A percentile compares a stretch with the other conserved stretches of the same genome.
Evolutionary conservation across 2,329 filamentous ascomycete species (phyloP).

Genomic region (Ceratocystis smalleyi): DNA sequence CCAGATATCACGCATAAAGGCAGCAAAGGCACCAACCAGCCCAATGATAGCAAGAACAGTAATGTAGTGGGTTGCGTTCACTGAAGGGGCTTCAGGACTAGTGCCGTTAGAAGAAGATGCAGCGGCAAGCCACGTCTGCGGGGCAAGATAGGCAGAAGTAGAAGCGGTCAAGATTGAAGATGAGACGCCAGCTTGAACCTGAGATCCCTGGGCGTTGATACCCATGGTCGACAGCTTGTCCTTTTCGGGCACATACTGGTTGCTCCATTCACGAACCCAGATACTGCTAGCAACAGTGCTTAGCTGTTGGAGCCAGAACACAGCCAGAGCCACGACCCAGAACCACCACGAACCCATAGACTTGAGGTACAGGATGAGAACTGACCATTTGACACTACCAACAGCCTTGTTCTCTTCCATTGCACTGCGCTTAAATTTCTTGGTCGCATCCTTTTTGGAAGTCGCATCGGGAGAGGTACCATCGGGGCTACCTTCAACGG

Average conservation of each 20-base stretch:
- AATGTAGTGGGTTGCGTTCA: constrained; percentile 75
- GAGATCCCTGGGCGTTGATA: not conserved
- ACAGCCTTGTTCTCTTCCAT: constrained; percentile 65
- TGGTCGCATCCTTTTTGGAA: constrained; percentile 33
- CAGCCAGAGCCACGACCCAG: constrained; percentile 60
- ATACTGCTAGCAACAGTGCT: constrained; percentile 76
- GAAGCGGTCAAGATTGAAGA: constrained; percentile 2
- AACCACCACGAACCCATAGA: constrained; percentile 98
- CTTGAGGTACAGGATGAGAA: constrained; percentile 69
- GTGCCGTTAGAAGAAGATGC: constrained; percentile 1
- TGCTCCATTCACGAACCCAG: constrained; percentile 93
- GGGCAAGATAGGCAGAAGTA: constrained; percentile 4
- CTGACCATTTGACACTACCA: constrained; percentile 75
- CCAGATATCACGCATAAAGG: constrained; percentile 68
- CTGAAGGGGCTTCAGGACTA: constrained; percentile 28
- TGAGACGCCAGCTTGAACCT: constrained; percentile 9
- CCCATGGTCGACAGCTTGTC: constrained; percentile 13
- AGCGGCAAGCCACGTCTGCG: constrained; percentile 9
- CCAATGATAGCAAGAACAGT: constrained; percentile 69
- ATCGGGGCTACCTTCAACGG: constrained; percentile 32
- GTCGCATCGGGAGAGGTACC: constrained; percentile 33
- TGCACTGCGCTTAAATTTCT: constrained; percentile 32
- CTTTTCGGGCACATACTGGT: constrained; percentile 53
- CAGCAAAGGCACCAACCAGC: constrained; percentile 60
- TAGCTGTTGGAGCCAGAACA: constrained; percentile 72